Evolutionary conservation across 2,329 filamentous ascomycete species (phyloP).

Genomic region (Aspergillus sp.): DNA sequence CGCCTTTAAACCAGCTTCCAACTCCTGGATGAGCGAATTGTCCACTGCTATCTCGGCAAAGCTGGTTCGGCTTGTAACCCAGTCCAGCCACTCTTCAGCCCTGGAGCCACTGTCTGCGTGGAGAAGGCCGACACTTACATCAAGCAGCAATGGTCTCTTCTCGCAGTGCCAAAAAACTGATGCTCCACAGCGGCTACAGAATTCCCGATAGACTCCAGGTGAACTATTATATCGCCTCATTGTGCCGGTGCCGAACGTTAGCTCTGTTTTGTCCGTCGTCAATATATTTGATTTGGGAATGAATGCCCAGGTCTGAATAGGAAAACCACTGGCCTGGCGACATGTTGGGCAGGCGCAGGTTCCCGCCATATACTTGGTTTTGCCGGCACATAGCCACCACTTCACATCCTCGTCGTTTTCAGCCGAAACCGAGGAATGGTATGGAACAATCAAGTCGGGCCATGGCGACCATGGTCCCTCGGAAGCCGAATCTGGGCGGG

Average conservation of each 20-base stretch:
- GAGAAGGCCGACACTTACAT: constrained; percentile 64
- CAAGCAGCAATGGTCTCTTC: constrained; percentile 56
- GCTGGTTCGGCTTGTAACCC: constrained; percentile 60
- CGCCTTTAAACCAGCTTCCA: constrained; percentile 26
- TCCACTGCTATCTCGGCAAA: constrained; percentile 57
- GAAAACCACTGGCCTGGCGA: constrained; percentile 60
- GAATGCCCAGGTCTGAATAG: constrained; percentile 67
- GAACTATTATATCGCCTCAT: constrained; percentile 57
- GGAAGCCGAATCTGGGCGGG: constrained; percentile 53
- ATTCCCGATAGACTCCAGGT: constrained; percentile 56
- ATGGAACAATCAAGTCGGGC: constrained; percentile 56
- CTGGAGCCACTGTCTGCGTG: constrained; percentile 52
- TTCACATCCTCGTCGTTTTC: constrained; percentile 52
- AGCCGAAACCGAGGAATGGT: constrained; percentile 34
- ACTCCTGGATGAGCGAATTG: constrained; percentile 27
- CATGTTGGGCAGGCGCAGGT: constrained; percentile 64
- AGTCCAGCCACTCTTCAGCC: constrained; percentile 62
- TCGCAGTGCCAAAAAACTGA: constrained; percentile 63
- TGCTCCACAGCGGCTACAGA: constrained; percentile 63
- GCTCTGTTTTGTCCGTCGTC: constrained; percentile 37
- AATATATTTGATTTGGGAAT: constrained; percentile 60
- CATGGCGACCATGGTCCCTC: constrained; percentile 48
- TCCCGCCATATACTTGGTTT: constrained; percentile 58
- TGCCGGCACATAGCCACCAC: constrained; percentile 58
- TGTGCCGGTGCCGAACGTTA: constrained; percentile 43